A percentile compares a stretch with the other conserved stretches of the same genome.
These are phyloP conservation scores for Asparagopsis taxiformis DNA, from an alignment of 31 red algal genomes.

Conservation along the genomic window DNA sequence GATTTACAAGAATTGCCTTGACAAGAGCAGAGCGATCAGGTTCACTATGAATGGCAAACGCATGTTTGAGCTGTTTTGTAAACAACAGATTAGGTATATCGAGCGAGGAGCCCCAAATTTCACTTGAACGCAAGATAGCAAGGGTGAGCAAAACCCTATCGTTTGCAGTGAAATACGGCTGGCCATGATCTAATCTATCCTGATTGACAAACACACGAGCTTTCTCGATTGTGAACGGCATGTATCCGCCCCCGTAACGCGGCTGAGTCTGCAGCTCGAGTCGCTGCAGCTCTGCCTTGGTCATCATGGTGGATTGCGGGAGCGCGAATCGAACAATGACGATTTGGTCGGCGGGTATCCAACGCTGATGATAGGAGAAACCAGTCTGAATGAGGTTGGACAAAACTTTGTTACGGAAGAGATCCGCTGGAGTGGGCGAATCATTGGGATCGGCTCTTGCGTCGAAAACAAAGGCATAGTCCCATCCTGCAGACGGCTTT, in stretches of 20 bases:
- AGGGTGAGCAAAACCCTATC: slow-evolving; percentile 13
- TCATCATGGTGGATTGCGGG: slow-evolving; percentile 3
- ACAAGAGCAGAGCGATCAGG: slow-evolving; percentile 10
- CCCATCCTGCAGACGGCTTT: no score
- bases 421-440: no score
- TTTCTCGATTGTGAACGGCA: slow-evolving; percentile 18
- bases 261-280: slow-evolving; percentile 16
- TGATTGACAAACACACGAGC: slow-evolving; percentile 29
- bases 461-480: no score
- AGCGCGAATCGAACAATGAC: slow-evolving; percentile 39
- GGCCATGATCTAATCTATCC: neutral
- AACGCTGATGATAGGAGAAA: slow-evolving; percentile 25
- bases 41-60: slow-evolving; percentile 40
- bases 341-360: slow-evolving; percentile 14
- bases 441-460: no score
- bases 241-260: slow-evolving; percentile 26
- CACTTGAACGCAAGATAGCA: slow-evolving; percentile 11
- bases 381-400: slow-evolving; percentile 1
- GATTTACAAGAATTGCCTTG: slow-evolving; percentile 15
- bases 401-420: no score
- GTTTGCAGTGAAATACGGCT: slow-evolving; percentile 37
- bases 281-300: slow-evolving; percentile 7
- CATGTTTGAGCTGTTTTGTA: slow-evolving; percentile 7
- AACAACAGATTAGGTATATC: slow-evolving; percentile 1
- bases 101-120: slow-evolving; percentile 30